These are phyloP conservation scores for Neofusicoccum laricinum DNA, from an alignment of 2,329 filamentous ascomycete genomes.

Conservation along the genomic window DNA sequence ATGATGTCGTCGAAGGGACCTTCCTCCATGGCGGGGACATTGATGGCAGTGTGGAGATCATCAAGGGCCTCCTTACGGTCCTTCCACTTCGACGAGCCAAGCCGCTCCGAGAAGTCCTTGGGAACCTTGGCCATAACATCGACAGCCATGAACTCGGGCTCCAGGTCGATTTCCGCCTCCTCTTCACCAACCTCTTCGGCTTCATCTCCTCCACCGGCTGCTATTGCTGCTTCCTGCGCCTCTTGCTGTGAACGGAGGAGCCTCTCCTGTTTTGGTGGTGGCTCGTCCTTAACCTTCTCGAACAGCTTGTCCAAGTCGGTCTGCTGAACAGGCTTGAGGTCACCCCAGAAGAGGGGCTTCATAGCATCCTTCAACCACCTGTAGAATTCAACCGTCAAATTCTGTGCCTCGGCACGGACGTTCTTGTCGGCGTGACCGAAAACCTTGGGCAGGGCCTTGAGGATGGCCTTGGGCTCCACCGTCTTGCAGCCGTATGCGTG, in stretches of 20 bases:
- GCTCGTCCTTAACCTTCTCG: slow-evolving; percentile 86
- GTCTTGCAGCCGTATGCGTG: slow-evolving; percentile 95
- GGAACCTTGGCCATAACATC: slow-evolving; percentile 82
- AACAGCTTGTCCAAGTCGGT: slow-evolving; percentile 91
- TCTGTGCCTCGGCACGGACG: slow-evolving; percentile 89
- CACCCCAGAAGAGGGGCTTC: slow-evolving; percentile 96
- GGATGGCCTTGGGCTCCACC: slow-evolving; percentile 85
- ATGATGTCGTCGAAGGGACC: slow-evolving; percentile 82
- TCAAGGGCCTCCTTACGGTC: slow-evolving; percentile 94
- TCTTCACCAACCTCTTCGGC: slow-evolving; percentile 59
- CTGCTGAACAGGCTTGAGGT: slow-evolving; percentile 93
- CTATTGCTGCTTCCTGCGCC: slow-evolving; percentile 68
- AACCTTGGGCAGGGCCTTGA: slow-evolving; percentile 83
- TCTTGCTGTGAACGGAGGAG: slow-evolving; percentile 86
- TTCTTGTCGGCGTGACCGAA: slow-evolving; percentile 99
- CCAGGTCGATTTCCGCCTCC: slow-evolving; percentile 67
- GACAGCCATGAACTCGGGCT: slow-evolving; percentile 69
- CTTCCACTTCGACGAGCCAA: slow-evolving; percentile 96
- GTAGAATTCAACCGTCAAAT: slow-evolving; percentile 89
- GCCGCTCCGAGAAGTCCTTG: slow-evolving; percentile 74
- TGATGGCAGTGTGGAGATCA: slow-evolving; percentile 69
- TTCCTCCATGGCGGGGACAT: slow-evolving; percentile 89
- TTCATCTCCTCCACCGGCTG: slow-evolving; percentile 53
- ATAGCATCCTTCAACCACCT: slow-evolving; percentile 96
- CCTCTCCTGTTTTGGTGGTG: slow-evolving; percentile 83